Evolutionary conservation across 2,329 filamentous ascomycete species (phyloP).

Genomic region (Sporothrix euskadiensis): DNA sequence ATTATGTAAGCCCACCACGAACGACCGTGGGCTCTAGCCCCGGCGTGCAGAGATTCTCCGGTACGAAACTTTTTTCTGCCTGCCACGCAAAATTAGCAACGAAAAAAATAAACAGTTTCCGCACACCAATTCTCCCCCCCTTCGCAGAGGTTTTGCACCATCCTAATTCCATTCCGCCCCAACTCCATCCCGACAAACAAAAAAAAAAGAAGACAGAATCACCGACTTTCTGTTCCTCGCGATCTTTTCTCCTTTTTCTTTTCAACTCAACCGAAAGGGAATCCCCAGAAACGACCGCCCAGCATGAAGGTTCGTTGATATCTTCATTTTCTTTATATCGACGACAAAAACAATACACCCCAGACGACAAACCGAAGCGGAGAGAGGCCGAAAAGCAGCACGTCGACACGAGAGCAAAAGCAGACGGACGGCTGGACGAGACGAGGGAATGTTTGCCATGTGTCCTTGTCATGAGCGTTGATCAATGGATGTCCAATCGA

Average conservation of each 20-base stretch:
- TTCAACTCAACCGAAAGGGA: constrained; percentile 23
- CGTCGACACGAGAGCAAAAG: background rate
- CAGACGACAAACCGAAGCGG: constrained; percentile 14
- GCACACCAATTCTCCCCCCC: constrained; percentile 13
- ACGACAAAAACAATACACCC: background rate
- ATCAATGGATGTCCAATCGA: background rate
- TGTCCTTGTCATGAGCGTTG: background rate
- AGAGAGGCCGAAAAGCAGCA: background rate
- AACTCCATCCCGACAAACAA: constrained; percentile 24
- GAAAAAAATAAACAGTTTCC: constrained; percentile 14
- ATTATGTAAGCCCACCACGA: constrained; percentile 33
- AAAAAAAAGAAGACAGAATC: constrained; percentile 22
- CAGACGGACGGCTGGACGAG: background rate
- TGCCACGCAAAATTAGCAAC: constrained; percentile 24
- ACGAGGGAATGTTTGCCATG: background rate
- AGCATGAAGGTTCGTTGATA: constrained; percentile 33
- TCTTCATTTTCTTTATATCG: background rate
- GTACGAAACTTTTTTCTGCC: constrained; percentile 30
- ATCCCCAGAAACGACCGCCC: constrained; percentile 25
- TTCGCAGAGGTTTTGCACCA: constrained; percentile 20
- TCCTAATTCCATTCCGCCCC: background rate
- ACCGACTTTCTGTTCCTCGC: constrained; percentile 29
- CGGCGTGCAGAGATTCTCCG: constrained; percentile 21
- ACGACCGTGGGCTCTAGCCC: constrained; percentile 10
- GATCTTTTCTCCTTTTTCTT: constrained; percentile 27